Base-by-base conservation (phyloP, 139 green algal species). In the Pseudopediastrum boryanum region DNA sequence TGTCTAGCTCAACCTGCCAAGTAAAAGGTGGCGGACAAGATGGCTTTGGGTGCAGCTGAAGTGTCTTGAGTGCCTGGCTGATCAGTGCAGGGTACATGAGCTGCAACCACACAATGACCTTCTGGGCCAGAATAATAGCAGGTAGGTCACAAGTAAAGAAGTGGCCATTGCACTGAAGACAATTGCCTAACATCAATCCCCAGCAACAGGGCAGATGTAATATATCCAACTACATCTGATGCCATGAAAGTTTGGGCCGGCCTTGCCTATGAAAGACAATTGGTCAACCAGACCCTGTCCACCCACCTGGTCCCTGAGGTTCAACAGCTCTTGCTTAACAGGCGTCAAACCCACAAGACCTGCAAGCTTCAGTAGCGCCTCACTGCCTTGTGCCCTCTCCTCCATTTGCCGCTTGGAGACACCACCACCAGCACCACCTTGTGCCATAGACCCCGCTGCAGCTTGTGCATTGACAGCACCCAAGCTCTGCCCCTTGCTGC, bases 1-100 rank as follows among this genome's bases (percentile, higher is more conserved):
- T 83, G 71, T 85, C 79, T 39, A 88, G 84, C 29, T 80, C 79
- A 2, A 88, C 84, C 84, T 88, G 84, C 6, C 31, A 70, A 70
- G n/a, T n/a, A n/a, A n/a, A n/a, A n/a, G n/a, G n/a, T n/a, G n/a
- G n/a, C 36, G 35, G 39, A 29, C 25, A 41, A 6, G 64, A 41
- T 5, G 38, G 64, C 25, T 5, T 13, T 39, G 38, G 38, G 33
- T 4, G 33, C 31, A 66, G 3, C 70, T 16, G 16, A 73, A 5
- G 27, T 7, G 27, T 12, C 44, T 46, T 5, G 23, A 27, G n/a
- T n/a, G n/a, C n/a, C n/a, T n/a, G n/a, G n/a, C n/a, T n/a, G n/a
- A n/a, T n/a, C n/a, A n/a, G n/a, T n/a, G n/a, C n/a, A n/a, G n/a
- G n/a, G n/a, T n/a, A n/a, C n/a, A n/a, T n/a, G n/a, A n/a, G n/a